These are phyloP conservation scores for Hygrophoropsis aurantiaca DNA, from an alignment of 768 basidiomycete genomes.

Conservation along the genomic window DNA sequence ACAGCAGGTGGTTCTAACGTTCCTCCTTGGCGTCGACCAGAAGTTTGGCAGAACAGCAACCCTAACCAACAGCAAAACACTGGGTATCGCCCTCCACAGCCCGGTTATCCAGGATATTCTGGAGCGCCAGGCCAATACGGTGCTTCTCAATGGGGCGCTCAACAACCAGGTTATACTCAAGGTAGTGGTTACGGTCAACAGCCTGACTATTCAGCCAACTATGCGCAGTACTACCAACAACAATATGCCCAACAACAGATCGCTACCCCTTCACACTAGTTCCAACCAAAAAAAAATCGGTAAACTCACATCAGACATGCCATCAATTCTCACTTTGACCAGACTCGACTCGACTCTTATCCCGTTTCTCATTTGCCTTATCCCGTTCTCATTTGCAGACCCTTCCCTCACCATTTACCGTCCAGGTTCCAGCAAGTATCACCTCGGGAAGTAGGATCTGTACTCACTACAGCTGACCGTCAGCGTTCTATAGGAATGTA, in stretches of 20 bases:
- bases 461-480: slow-evolving; percentile 36
- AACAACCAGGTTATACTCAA: slow-evolving; percentile 32
- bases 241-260: slow-evolving; percentile 81
- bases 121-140: slow-evolving; percentile 41
- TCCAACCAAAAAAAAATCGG: slow-evolving; percentile 13
- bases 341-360: slow-evolving; percentile 5
- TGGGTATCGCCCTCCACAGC: slow-evolving; percentile 71
- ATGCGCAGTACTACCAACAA: slow-evolving; percentile 85
- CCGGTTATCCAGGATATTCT: slow-evolving; percentile 50
- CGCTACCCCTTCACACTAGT: slow-evolving; percentile 39
- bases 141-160: slow-evolving; percentile 30
- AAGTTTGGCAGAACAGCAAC: slow-evolving; percentile 69
- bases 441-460: not conserved
- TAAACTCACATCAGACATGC: slow-evolving; percentile 26
- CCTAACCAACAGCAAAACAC: slow-evolving; percentile 49
- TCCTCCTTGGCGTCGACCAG: slow-evolving; percentile 90
- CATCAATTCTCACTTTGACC: slow-evolving; percentile 15
- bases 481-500: slow-evolving; percentile 29
- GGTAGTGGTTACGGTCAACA: slow-evolving; percentile 39
- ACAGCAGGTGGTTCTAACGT: slow-evolving; percentile 70
- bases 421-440: not conserved
- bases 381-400: not conserved
- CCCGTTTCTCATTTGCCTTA: slow-evolving; percentile 2
- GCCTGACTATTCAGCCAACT: slow-evolving; percentile 72
- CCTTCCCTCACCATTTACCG: slow-evolving; percentile 4